Evolutionary conservation across 1,284 basidiomycete genomes (phyloP).

Genomic region (Cutaneotrichosporon mucoides): DNA sequence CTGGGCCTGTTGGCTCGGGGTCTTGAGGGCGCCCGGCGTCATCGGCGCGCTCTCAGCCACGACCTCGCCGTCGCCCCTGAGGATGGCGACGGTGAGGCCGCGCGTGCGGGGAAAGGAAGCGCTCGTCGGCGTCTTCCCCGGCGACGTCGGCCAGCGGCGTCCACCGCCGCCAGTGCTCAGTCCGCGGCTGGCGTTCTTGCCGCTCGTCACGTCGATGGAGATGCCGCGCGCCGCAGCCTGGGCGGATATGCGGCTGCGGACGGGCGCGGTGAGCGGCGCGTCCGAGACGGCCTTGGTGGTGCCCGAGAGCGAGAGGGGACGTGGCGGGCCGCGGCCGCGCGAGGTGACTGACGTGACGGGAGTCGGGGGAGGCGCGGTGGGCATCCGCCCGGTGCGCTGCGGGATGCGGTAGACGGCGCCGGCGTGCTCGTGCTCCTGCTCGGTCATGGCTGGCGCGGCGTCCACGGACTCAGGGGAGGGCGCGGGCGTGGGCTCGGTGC

Average conservation of each 20-base stretch:
- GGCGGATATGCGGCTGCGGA: constrained; percentile 17
- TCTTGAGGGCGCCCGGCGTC: constrained; percentile 15
- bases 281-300: background rate
- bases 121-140: too few species aligned
- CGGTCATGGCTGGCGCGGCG: too few species aligned
- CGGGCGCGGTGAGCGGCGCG: constrained; percentile 8
- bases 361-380: constrained; percentile 6
- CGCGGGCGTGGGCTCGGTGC: too few species aligned
- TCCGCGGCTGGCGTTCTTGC: background rate
- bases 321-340: background rate
- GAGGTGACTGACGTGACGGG: background rate
- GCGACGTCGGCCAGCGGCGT: too few species aligned
- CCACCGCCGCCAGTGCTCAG: background rate
- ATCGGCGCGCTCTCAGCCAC: constrained; percentile 31
- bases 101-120: constrained; percentile 11
- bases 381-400: constrained; percentile 8
- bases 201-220: constrained; percentile 25
- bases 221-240: constrained; percentile 28
- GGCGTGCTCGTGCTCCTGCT: background rate
- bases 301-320: background rate
- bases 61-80: constrained; percentile 31
- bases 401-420: constrained; percentile 19
- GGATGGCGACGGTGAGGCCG: constrained; percentile 39
- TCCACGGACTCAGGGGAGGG: too few species aligned
- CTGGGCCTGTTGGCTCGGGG: background rate